phyloP scores from a whole-genome alignment of 768 basidiomycete species.

The Termitomyces sp. region DNA sequence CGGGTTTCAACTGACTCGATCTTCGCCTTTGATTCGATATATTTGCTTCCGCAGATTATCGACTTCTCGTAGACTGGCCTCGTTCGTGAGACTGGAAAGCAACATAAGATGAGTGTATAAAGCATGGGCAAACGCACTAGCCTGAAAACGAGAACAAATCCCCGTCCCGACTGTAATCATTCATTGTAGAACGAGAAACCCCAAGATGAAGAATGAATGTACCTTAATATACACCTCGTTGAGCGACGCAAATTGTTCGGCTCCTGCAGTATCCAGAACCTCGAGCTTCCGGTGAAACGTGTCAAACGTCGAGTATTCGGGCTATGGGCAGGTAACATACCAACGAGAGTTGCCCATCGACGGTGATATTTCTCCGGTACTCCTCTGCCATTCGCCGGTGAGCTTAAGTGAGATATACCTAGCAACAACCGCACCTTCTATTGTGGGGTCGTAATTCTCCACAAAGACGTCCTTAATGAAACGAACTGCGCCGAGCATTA shows the following conservation, averaged over 20 bases:
- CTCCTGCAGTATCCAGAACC: constrained; percentile 79
- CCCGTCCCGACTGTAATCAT: constrained; percentile 55
- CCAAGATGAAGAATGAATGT: background rate
- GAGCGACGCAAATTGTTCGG: constrained; percentile 80
- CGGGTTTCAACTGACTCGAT: constrained; percentile 41
- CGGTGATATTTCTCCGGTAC: constrained; percentile 61
- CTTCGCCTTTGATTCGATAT: constrained; percentile 71
- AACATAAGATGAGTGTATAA: constrained; percentile 8
- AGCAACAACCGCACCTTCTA: constrained; percentile 56
- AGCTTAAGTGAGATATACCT: background rate
- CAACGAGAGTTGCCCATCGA: constrained; percentile 61
- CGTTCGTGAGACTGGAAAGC: constrained; percentile 67
- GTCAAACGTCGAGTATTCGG: constrained; percentile 2
- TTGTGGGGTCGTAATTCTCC: constrained; percentile 80
- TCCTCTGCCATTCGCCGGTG: constrained; percentile 48
- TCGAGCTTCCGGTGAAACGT: constrained; percentile 51
- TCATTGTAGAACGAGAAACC: constrained; percentile 3
- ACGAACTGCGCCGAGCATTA: constrained; percentile 40
- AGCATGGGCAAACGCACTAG: constrained; percentile 19
- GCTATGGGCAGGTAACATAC: constrained; percentile 35
- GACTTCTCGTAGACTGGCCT: constrained; percentile 77
- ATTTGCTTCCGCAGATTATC: constrained; percentile 81
- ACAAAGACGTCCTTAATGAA: constrained; percentile 73
- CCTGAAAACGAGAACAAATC: constrained; percentile 86
- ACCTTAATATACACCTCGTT: constrained; percentile 85